These are phyloP conservation scores for Auxenochlorella protothecoides DNA, from an alignment of 139 green algal species.

Conservation along the genomic window DNA sequence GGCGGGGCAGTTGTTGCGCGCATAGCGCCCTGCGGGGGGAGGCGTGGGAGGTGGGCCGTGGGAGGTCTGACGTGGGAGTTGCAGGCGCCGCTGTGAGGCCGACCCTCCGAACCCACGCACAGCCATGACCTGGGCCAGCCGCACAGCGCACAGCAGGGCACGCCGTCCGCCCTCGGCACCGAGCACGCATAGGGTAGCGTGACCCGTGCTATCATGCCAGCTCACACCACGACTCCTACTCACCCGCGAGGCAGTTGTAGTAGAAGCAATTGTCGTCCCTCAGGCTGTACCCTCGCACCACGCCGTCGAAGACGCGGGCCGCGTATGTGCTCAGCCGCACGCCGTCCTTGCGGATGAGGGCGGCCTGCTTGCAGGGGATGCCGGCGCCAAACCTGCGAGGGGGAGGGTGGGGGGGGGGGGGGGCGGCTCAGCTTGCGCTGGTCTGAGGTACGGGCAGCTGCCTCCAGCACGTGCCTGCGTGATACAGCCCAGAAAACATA, in stretches of 20 bases:
- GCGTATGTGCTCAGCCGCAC: conserved; percentile 82
- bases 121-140: no score
- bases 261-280: conserved; percentile 94
- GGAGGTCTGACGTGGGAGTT: no score
- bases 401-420: background rate
- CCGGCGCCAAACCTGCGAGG: conserved; percentile 79
- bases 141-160: no score
- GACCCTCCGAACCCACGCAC: no score
- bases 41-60: background rate
- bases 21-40: conserved; percentile 44
- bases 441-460: background rate
- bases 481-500: background rate
- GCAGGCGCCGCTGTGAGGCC: no score
- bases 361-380: conserved; percentile 87
- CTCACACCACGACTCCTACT: background rate
- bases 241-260: conserved; percentile 81
- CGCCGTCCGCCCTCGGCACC: no score
- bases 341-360: conserved; percentile 80
- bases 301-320: conserved; percentile 72
- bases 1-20: conserved; percentile 84
- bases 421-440: background rate
- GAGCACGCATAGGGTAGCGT: background rate
- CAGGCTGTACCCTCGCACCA: conserved; percentile 51
- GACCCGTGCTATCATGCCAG: background rate
- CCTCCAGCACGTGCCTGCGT: background rate